Percentiles rank a stretch among this genome's conserved stretches.
Evolutionary conservation across 108 stramenopile genomes (phyloP).

Genomic region (Cyclotella baltica): DNA sequence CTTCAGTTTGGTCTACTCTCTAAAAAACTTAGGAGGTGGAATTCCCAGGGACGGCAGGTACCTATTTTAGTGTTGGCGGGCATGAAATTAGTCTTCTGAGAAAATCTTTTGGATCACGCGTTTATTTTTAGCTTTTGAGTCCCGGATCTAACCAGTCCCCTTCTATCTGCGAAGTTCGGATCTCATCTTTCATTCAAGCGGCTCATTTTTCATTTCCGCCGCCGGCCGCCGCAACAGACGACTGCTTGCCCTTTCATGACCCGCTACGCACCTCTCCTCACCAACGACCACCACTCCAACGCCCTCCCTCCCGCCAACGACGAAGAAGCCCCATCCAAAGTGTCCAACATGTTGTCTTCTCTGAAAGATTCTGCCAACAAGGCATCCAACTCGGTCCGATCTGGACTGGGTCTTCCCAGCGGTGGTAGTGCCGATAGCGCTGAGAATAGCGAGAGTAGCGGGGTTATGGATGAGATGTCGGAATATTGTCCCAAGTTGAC

Average conservation of each 20-base stretch:
- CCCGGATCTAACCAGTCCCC: too few relatives aligned
- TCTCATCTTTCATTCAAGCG: too few relatives aligned
- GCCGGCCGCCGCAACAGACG: too few relatives aligned
- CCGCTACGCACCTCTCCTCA: slow-evolving; percentile 47
- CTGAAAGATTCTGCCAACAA: slow-evolving; percentile 40
- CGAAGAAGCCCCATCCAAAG: background rate
- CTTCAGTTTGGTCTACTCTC: too few relatives aligned
- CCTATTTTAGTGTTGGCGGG: too few relatives aligned
- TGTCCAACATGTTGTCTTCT: slow-evolving; percentile 31
- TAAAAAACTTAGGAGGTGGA: too few relatives aligned
- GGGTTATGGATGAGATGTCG: slow-evolving; percentile 66
- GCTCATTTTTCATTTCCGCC: too few relatives aligned
- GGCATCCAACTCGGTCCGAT: slow-evolving; percentile 21
- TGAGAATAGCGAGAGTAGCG: slow-evolving; percentile 37
- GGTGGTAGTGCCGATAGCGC: background rate
- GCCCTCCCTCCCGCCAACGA: background rate
- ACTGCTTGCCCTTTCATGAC: slow-evolving; percentile 13
- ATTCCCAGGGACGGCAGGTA: too few relatives aligned
- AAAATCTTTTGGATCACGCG: too few relatives aligned
- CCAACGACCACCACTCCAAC: slow-evolving; percentile 25
- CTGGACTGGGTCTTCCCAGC: slow-evolving; percentile 33
- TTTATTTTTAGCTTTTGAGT: too few relatives aligned
- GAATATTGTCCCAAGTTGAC: slow-evolving; percentile 83
- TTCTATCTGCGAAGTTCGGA: too few relatives aligned
- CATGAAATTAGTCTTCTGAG: too few relatives aligned